These are phyloP conservation scores for Rasamsonia emersonii DNA, from an alignment of 2,329 filamentous ascomycete species.

Conservation along the genomic window DNA sequence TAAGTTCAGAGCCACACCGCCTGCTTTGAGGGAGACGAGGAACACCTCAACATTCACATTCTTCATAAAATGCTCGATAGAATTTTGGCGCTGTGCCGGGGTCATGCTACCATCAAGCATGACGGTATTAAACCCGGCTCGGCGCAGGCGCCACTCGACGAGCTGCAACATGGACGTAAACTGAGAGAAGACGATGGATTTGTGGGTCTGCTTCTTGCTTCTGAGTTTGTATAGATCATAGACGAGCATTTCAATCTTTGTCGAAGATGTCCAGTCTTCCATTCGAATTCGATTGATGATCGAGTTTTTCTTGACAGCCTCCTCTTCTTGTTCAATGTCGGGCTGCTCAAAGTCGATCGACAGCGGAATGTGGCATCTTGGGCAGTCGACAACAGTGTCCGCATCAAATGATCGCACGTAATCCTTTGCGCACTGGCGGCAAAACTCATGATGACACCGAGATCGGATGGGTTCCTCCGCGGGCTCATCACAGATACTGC, in stretches of 20 bases:
- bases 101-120: constrained; percentile 99
- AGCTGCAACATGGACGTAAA: constrained; percentile 97
- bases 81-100: constrained; percentile 81
- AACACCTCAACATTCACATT: constrained; percentile 93
- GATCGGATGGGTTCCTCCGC: constrained; percentile 92
- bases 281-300: constrained; percentile 99
- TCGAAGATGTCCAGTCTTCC: constrained; percentile 97
- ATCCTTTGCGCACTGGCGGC: constrained; percentile 67
- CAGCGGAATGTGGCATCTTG: constrained; percentile 81
- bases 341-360: constrained; percentile 91
- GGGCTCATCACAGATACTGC: constrained; percentile 91
- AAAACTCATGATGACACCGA: constrained; percentile 88
- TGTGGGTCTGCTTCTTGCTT: constrained; percentile 85
- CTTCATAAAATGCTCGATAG: constrained; percentile 94
- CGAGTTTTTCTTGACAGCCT: constrained; percentile 80
- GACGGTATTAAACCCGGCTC: constrained; percentile 95
- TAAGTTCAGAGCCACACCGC: constrained; percentile 88
- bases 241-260: constrained; percentile 93
- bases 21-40: constrained; percentile 89
- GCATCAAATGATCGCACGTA: constrained; percentile 70
- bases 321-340: constrained; percentile 86
- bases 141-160: constrained; percentile 90
- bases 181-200: constrained; percentile 95
- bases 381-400: constrained; percentile 56
- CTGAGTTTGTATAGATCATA: constrained; percentile 89